These are phyloP conservation scores for Amauroascus verrucosus DNA, from an alignment of 2,329 filamentous ascomycete genomes.

Conservation along the genomic window DNA sequence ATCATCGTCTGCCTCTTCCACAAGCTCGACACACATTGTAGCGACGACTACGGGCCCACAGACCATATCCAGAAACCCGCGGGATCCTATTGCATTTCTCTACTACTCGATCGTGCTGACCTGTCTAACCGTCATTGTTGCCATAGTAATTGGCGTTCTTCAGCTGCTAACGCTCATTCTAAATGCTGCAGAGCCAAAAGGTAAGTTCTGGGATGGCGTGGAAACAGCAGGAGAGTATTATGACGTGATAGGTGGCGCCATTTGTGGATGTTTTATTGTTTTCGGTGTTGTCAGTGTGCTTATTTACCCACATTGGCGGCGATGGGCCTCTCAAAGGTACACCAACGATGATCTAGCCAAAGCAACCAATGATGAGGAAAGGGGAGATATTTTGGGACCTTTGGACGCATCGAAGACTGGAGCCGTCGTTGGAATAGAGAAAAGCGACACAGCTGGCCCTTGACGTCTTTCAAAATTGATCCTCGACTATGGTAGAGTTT, in stretches of 20 bases:
- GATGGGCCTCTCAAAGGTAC: conserved; percentile 40
- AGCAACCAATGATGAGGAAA: background rate
- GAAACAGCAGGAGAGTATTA: conserved; percentile 66
- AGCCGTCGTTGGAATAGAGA: background rate
- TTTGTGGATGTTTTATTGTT: conserved; percentile 74
- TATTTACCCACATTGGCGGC: conserved; percentile 70
- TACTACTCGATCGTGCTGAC: conserved; percentile 91
- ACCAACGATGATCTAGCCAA: background rate
- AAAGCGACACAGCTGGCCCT: background rate
- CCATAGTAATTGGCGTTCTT: conserved; percentile 73
- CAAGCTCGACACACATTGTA: conserved; percentile 13
- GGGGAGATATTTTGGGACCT: background rate
- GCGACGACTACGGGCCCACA: background rate
- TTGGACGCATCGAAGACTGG: background rate
- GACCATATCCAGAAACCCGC: conserved; percentile 46
- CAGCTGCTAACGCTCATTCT: conserved; percentile 71
- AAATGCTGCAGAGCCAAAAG: conserved; percentile 62
- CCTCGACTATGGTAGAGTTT: background rate
- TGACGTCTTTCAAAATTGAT: background rate
- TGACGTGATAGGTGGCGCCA: conserved; percentile 73
- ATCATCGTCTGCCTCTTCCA: conserved; percentile 14
- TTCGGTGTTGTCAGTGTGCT: conserved; percentile 64
- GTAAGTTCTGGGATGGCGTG: conserved; percentile 85
- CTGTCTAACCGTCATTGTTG: conserved; percentile 69
- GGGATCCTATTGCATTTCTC: conserved; percentile 78